These are phyloP conservation scores for Cryphonectria parasitica DNA, from an alignment of 2,329 filamentous ascomycete species.

Conservation along the genomic window DNA sequence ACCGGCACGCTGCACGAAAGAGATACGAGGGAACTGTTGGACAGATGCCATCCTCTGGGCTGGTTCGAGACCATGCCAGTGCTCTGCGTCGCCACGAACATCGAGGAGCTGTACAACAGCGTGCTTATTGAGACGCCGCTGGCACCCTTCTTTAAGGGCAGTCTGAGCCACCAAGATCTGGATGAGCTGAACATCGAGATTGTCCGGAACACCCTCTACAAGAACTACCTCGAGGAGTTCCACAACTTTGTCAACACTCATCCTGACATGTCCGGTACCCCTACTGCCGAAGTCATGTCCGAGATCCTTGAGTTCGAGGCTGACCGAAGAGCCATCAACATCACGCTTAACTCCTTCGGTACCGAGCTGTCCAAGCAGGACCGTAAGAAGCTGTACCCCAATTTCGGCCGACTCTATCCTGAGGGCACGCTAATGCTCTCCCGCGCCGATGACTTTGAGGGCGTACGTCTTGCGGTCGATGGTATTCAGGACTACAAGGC, in stretches of 20 bases:
- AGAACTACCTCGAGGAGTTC: constrained; percentile 99
- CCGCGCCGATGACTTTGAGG: constrained; percentile 91
- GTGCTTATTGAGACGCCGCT: constrained; percentile 96
- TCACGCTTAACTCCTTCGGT: constrained; percentile 97
- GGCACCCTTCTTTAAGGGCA: constrained; percentile 96
- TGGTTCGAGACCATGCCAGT: constrained; percentile 99
- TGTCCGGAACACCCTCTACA: constrained; percentile 96
- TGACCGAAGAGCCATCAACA: constrained; percentile 95
- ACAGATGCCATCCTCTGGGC: constrained; percentile 93
- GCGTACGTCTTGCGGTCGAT: constrained; percentile 90
- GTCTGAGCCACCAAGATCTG: constrained; percentile 91
- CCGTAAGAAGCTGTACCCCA: constrained; percentile 94
- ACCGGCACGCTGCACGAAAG: constrained; percentile 97
- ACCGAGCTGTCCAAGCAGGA: constrained; percentile 94
- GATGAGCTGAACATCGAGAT: constrained; percentile 99
- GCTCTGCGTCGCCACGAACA: constrained; percentile 95
- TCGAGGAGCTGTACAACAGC: constrained; percentile 98
- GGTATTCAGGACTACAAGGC: constrained; percentile 91
- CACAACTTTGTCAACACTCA: constrained; percentile 91
- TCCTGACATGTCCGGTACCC: constrained; percentile 82
- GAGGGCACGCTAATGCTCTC: constrained; percentile 96
- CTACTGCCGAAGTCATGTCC: constrained; percentile 92
- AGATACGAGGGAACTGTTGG: constrained; percentile 92
- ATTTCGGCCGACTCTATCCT: constrained; percentile 87
- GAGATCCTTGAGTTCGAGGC: constrained; percentile 97